Evolutionary conservation across 352 stramenopile genomes (phyloP).

Genomic region (Globisporangium cederbergense): DNA sequence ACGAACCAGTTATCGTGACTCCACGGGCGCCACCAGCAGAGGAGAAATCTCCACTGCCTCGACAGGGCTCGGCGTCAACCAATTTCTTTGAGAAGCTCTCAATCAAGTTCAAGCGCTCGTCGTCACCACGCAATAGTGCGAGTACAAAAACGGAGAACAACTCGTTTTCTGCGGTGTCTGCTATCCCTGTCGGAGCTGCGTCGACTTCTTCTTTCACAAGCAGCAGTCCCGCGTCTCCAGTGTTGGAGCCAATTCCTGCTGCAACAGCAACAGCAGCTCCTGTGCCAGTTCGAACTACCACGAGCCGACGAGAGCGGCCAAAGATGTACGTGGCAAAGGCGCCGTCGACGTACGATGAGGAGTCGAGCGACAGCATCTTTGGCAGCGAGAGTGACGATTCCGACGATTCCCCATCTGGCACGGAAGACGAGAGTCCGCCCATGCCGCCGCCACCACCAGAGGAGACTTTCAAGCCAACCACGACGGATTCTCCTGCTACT

Average conservation of each 20-base stretch:
- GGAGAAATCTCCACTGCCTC: slow-evolving; percentile 27
- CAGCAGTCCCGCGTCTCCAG: slow-evolving; percentile 6
- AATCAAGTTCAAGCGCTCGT: slow-evolving; percentile 73
- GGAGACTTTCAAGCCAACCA: slow-evolving; percentile 17
- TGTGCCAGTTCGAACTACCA: slow-evolving; percentile 28
- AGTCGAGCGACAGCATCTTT: slow-evolving; percentile 87
- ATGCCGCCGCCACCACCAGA: slow-evolving; percentile 33
- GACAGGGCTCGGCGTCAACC: slow-evolving; percentile 37
- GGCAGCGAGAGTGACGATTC: slow-evolving; percentile 66
- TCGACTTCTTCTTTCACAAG: not conserved
- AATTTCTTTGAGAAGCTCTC: slow-evolving; percentile 87
- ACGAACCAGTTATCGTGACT: not conserved
- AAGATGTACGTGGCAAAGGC: slow-evolving; percentile 78
- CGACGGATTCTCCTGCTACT: slow-evolving; percentile 10
- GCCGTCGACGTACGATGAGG: slow-evolving; percentile 61
- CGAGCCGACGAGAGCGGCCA: slow-evolving; percentile 47
- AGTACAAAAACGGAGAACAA: slow-evolving; percentile 19
- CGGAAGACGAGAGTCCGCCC: slow-evolving; percentile 36
- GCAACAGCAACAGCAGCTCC: slow-evolving; percentile 11
- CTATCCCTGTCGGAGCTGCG: not conserved
- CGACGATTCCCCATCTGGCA: slow-evolving; percentile 37
- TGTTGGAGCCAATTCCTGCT: slow-evolving; percentile 4
- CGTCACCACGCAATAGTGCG: slow-evolving; percentile 39
- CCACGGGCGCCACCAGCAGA: slow-evolving; percentile 22
- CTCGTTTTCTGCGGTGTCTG: slow-evolving; percentile 1